Base-by-base conservation (phyloP, 2,329 filamentous ascomycete species). In the Lachnellula suecica region DNA sequence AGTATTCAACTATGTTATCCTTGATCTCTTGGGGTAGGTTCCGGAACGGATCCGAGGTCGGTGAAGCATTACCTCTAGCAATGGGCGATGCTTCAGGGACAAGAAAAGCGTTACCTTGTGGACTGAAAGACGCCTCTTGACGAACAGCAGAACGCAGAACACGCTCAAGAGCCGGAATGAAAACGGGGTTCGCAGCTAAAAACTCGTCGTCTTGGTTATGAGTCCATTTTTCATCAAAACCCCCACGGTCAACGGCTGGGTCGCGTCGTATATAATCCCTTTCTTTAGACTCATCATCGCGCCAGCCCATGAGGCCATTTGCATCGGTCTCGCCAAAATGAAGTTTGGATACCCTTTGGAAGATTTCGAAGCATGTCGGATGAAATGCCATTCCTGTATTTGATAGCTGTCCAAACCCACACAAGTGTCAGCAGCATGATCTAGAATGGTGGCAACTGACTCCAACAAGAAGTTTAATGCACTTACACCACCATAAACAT, bases 121-220 rank as follows among this genome's bases (percentile, higher is more conserved):
- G 50, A 23, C 29, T 27, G 22, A 43, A 43, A 34, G 49, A 10
- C 15, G 27, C 8, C 17, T 47, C 27, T 3, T 44, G 29, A 17
- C 34, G n/a, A 23, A 51, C 34, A n/a, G 45, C 51, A 11, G 17
- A 24, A 4, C 51, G 34, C 17, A 61, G 40, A 20, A 62, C 51
- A 23, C 40, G 25, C 10, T 41, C 27, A 10, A 63, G 51, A 15
- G 43, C 53, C 8, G 60, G 59, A 17, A 64, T 41, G 24, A 56
- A 60, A 10, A 64, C 31, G 6, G 60, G 56, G 43, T 63, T 64
- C 2, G 62, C 59, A 23, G 48, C 60, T 13, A 64, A 51, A 43
- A 60, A 63, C 35, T 58, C 20, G 23, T 24, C 10, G 47, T 56
- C 50, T 17, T 23, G 24, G 8, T 42, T n/a, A n/a, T 52, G 50